phyloP scores from a whole-genome alignment of 345 rosid genomes.

The Melaleuca quinquenervia region DNA sequence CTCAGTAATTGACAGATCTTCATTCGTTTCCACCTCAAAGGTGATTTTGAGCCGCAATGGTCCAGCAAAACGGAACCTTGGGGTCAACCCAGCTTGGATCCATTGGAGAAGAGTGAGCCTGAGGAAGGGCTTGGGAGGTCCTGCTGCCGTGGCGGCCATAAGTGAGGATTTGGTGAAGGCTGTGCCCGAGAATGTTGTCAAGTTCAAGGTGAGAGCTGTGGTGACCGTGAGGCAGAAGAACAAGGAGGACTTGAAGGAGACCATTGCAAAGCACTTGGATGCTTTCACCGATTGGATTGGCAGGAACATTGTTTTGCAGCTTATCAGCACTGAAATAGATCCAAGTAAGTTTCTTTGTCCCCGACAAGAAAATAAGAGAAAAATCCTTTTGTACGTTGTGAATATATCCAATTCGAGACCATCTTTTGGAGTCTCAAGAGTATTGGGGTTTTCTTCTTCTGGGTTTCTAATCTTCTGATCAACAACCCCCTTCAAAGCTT shows the following conservation, averaged over 20 bases:
- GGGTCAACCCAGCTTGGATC: not conserved
- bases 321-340: conserved; percentile 69
- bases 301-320: conserved; percentile 73
- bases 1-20: conserved; percentile 32
- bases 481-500: not conserved
- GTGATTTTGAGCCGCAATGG: not conserved
- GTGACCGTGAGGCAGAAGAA: conserved; percentile 68
- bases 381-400: not conserved
- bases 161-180: conserved; percentile 66
- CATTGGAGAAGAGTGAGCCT: conserved; percentile 1
- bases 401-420: not conserved
- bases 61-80: not conserved
- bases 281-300: conserved; percentile 70
- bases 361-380: not conserved
- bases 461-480: not conserved
- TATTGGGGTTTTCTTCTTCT: not conserved
- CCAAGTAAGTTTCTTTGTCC: conserved; percentile 51
- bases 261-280: conserved; percentile 64
- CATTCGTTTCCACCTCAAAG: conserved; percentile 17
- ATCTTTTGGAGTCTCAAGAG: not conserved
- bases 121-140: not conserved
- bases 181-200: conserved; percentile 18
- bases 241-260: conserved; percentile 74
- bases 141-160: conserved; percentile 30
- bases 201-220: conserved; percentile 71